Base-by-base conservation (phyloP, 1,284 basidiomycete genomes). In the Mycena sp. region DNA sequence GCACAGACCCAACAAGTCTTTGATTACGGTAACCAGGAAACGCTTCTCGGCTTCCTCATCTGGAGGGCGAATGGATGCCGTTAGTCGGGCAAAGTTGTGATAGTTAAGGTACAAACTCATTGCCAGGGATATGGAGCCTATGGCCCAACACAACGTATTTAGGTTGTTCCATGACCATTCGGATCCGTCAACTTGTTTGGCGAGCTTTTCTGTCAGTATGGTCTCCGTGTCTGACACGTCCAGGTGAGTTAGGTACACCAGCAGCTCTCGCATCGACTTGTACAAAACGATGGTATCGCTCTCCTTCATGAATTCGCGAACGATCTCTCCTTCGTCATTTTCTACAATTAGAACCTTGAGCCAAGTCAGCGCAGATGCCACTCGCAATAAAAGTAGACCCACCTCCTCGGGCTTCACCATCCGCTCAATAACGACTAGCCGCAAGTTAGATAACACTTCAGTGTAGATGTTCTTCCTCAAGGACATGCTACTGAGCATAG, bases 371-470 rank as follows among this genome's bases (percentile, higher is more conserved):
- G n/a, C 26, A 41, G 51, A 58, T 59, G 7, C 63, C 28, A 52
- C 44, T 38, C 46, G 57, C 40, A 23, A n/a, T 4, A 35, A 43
- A 29, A 52, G 12, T 21, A 17, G 46, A 77, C 87, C 64, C 67
- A 95, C 95, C 87, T 99, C 98, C 78, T 99, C 98, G 12, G 98
- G 98, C 80, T 99, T 99, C 71, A 99, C 98, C 98, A 99, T 99
- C 74, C 95, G 90, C 79, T 99, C 97, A 71, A 99, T 98, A 77
- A 99, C 96, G 51, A 99, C 97, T 66, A 99, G 80, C 40, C 98
- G 88, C 68, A 99, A 79, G 76, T 99, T 99, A 51, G 94, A 96
- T 61, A 99, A 83, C 28, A 99, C 95, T 71, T 98, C 95, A 68
- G 91, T 89, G 77, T 98, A 98, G 72, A 97, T 93, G 76, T 95